These are phyloP conservation scores for Cruciata laevipes DNA, from an alignment of 257 asterid genomes.

Conservation along the genomic window DNA sequence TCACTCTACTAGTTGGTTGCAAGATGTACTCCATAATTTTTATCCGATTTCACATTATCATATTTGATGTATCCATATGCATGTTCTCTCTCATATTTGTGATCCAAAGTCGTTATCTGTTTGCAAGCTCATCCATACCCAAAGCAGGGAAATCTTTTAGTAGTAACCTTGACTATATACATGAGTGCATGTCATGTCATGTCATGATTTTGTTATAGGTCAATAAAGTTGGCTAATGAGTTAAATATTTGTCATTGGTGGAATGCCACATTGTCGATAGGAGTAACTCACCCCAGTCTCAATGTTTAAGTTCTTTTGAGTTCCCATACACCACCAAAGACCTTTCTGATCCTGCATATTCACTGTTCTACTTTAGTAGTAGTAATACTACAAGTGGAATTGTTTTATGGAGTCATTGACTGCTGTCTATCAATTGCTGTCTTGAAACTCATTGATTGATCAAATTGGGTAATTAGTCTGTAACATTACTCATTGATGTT, in stretches of 20 bases:
- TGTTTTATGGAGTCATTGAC: not conserved
- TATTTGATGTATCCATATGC: not conserved
- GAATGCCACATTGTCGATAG: not conserved
- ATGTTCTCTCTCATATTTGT: not conserved
- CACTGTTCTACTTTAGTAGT: not conserved
- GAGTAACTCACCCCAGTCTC: not conserved
- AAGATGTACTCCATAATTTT: not conserved
- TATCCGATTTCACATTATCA: not conserved
- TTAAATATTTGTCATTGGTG: not conserved
- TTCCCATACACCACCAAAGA: not conserved
- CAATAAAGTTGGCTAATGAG: not conserved
- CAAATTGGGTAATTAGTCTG: not conserved
- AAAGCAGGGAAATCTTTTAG: not conserved
- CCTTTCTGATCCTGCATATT: not conserved
- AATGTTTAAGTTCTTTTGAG: not conserved
- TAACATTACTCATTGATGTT: not conserved
- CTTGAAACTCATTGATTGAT: not conserved
- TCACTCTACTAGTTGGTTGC: conserved; percentile 16
- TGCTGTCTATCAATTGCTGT: not conserved
- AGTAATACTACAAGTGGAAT: not conserved
- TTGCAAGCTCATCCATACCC: not conserved
- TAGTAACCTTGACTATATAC: not conserved
- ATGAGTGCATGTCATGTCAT: not conserved
- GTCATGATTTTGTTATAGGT: not conserved
- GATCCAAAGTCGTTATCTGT: not conserved